Evolutionary conservation across 192 early-diverging fungal genomes (phyloP).

Genomic region (Bifiguratus adelaidae): DNA sequence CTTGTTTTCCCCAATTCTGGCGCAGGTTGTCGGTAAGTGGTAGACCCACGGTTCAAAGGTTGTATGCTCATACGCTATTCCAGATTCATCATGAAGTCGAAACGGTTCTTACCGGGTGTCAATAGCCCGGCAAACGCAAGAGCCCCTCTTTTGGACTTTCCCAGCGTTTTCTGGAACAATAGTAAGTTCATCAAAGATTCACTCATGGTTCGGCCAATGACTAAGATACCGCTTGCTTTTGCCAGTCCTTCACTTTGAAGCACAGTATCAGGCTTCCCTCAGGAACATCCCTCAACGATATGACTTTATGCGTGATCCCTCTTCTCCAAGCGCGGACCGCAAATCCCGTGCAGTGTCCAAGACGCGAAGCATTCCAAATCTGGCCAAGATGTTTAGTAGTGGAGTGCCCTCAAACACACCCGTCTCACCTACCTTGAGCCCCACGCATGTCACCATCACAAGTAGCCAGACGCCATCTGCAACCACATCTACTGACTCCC

Average conservation of each 20-base stretch:
- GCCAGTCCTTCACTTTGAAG: too few species aligned
- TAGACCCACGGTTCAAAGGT: not conserved
- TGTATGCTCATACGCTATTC: not conserved
- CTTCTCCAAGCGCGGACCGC: not conserved
- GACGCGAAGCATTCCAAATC: not conserved
- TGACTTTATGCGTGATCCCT: not conserved
- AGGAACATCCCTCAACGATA: not conserved
- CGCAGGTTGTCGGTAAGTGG: too few species aligned
- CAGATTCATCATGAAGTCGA: not conserved
- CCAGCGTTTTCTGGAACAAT: constrained; percentile 27
- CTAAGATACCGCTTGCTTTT: too few species aligned
- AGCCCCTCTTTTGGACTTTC: constrained; percentile 20
- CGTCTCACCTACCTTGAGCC: not conserved
- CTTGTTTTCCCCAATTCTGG: not conserved
- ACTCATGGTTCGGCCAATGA: too few species aligned
- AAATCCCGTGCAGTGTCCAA: not conserved
- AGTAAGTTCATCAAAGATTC: not conserved
- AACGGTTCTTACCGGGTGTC: not conserved
- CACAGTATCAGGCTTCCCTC: too few species aligned
- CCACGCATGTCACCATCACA: not conserved
- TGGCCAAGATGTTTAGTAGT: not conserved
- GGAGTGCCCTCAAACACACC: not conserved
- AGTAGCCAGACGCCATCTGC: not conserved
- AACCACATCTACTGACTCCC: not conserved
- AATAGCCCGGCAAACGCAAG: constrained; percentile 4